Conservation (phyloP, 2,329 filamentous ascomycete species). For the Trichoderma endophyticum region DNA sequence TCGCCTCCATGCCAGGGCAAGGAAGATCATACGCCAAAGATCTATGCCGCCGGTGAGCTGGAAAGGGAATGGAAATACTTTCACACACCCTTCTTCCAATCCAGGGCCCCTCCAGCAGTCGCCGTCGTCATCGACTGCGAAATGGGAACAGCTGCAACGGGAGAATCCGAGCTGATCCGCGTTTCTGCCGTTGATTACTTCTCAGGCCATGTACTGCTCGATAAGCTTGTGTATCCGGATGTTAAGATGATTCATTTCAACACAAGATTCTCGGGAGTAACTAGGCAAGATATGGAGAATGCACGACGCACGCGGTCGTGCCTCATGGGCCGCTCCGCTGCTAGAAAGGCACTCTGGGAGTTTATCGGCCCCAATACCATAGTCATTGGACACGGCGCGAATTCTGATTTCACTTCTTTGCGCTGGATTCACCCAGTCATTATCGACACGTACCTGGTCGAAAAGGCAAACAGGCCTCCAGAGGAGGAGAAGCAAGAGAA, state of each 20-base stretch:
- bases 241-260: conserved; percentile 47
- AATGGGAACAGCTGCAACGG: conserved; percentile 46
- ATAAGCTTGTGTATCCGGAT: conserved; percentile 48
- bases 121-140: conserved; percentile 53
- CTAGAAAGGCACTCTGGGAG: conserved; percentile 41
- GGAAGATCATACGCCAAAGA: conserved; percentile 26
- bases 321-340: conserved; percentile 41
- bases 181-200: conserved; percentile 52
- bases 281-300: conserved; percentile 35
- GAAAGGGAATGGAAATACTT: conserved; percentile 28
- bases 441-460: conserved; percentile 44
- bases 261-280: conserved; percentile 50
- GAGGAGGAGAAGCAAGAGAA: conserved; percentile 20
- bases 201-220: conserved; percentile 44
- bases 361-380: conserved; percentile 46
- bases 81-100: conserved; percentile 20
- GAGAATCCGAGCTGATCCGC: conserved; percentile 51
- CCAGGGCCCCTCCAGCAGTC: conserved; percentile 6
- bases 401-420: conserved; percentile 42
- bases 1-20: conserved; percentile 27
- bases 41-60: conserved; percentile 27
- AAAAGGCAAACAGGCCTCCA: conserved; percentile 22
- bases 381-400: conserved; percentile 45
- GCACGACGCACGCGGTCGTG: conserved; percentile 33
- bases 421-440: conserved; percentile 47